These are phyloP conservation scores for Stylosanthes scabra DNA, from an alignment of 331 rosid species.

Conservation along the genomic window DNA sequence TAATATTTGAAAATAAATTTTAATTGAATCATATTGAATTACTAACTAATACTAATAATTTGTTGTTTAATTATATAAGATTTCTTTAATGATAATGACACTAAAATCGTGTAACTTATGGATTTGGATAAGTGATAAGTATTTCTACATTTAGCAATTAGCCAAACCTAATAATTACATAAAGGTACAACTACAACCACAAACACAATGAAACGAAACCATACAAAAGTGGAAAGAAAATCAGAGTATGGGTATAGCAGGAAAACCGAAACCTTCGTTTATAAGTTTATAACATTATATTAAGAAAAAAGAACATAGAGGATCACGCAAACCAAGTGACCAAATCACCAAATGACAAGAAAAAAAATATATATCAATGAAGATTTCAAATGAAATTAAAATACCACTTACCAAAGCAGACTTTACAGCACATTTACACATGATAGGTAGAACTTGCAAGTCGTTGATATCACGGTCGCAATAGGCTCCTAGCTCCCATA, in stretches of 20 bases:
- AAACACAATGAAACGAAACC: not conserved
- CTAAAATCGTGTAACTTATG: too few species aligned
- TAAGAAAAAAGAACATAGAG: not conserved
- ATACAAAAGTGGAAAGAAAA: constrained; percentile 33
- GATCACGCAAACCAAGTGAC: constrained; percentile 54
- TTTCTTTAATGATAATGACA: too few species aligned
- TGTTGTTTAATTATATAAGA: too few species aligned
- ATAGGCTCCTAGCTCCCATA: constrained; percentile 31
- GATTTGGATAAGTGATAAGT: not conserved
- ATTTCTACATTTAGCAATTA: not conserved
- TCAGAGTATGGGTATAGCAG: constrained; percentile 20
- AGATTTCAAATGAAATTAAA: not conserved
- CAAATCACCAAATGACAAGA: constrained; percentile 18
- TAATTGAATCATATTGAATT: too few species aligned
- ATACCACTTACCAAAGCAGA: not conserved
- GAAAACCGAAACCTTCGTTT: constrained; percentile 16
- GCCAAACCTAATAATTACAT: not conserved
- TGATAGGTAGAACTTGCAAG: not conserved
- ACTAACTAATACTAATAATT: too few species aligned
- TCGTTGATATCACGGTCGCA: constrained; percentile 4
- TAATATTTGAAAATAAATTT: too few species aligned
- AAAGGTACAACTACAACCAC: constrained; percentile 1
- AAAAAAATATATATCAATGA: not conserved
- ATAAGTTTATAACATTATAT: constrained; percentile 19
- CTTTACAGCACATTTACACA: constrained; percentile 38